phyloP scores from a whole-genome alignment of 495 filamentous ascomycete species.

The Xylaria palmicola region DNA sequence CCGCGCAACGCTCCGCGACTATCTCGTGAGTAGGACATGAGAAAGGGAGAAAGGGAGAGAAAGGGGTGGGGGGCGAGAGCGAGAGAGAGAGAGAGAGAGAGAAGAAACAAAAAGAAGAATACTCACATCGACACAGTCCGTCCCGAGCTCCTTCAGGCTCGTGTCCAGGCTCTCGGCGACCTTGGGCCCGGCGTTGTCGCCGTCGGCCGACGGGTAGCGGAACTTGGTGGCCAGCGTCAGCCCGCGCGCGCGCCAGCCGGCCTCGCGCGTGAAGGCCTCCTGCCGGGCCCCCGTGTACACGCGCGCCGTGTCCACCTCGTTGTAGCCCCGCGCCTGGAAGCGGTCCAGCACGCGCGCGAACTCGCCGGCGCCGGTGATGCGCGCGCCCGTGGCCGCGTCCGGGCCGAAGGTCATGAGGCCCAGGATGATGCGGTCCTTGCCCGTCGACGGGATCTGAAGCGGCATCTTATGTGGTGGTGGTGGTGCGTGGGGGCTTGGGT shows the following conservation, averaged over 20 bases:
- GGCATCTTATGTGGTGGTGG: slow-evolving; percentile 36
- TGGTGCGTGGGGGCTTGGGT: neutral
- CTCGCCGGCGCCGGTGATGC: slow-evolving; percentile 67
- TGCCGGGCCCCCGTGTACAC: slow-evolving; percentile 72
- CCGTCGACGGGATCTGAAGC: slow-evolving; percentile 43
- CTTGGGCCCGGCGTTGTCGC: slow-evolving; percentile 59
- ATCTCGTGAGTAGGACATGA: no score
- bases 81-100: neutral
- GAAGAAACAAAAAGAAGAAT: neutral
- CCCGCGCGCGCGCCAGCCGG: slow-evolving; percentile 78
- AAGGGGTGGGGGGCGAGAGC: neutral
- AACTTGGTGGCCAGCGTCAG: slow-evolving; percentile 83
- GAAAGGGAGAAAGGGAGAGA: neutral
- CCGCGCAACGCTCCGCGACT: no score
- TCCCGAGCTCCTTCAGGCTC: slow-evolving; percentile 69
- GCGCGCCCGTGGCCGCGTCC: slow-evolving; percentile 55
- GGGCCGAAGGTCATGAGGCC: slow-evolving; percentile 64
- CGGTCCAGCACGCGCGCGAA: slow-evolving; percentile 65
- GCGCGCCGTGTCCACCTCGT: slow-evolving; percentile 78
- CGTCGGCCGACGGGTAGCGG: slow-evolving; percentile 60
- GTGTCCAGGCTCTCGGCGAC: slow-evolving; percentile 61
- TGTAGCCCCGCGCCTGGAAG: slow-evolving; percentile 71
- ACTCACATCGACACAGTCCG: slow-evolving; percentile 68
- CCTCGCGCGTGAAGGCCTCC: slow-evolving; percentile 76
- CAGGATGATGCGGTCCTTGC: slow-evolving; percentile 55